A percentile compares a stretch with the other conserved stretches of the same genome.
These are phyloP conservation scores for Pseudopithomyces maydicus DNA, from an alignment of 2,329 filamentous ascomycete genomes.

Conservation along the genomic window DNA sequence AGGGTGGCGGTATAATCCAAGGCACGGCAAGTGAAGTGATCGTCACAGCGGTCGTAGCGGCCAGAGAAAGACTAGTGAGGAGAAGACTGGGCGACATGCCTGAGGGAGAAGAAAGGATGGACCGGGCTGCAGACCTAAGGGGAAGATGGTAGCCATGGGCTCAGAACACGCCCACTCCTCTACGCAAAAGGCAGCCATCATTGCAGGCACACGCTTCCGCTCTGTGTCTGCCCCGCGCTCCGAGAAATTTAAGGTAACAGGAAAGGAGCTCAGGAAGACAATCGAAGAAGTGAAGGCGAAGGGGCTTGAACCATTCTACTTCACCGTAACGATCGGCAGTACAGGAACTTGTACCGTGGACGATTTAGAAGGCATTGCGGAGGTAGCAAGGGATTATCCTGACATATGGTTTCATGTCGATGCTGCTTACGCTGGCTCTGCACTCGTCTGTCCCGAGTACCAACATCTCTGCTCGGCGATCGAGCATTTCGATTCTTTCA, in stretches of 20 bases:
- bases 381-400: conserved; percentile 58
- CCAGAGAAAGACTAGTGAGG: conserved; percentile 70
- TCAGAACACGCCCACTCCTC: conserved; percentile 81
- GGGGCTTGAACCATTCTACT: conserved; percentile 82
- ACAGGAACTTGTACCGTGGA: conserved; percentile 89
- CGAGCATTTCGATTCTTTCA: conserved; percentile 79
- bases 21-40: conserved; percentile 88
- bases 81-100: conserved; percentile 28
- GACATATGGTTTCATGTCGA: conserved; percentile 91
- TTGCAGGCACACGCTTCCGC: conserved; percentile 82
- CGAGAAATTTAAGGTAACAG: conserved; percentile 74
- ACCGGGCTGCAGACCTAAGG: conserved; percentile 69
- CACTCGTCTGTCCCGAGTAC: conserved; percentile 81
- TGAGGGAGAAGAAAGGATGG: conserved; percentile 47
- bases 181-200: conserved; percentile 84
- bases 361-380: conserved; percentile 73
- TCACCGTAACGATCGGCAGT: conserved; percentile 83
- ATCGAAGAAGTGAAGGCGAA: conserved; percentile 69
- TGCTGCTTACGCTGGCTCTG: conserved; percentile 88
- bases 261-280: conserved; percentile 62
- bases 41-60: conserved; percentile 84
- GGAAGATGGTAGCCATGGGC: conserved; percentile 79
- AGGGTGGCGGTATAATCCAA: conserved; percentile 92
- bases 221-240: conserved; percentile 67
- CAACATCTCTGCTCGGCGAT: conserved; percentile 69